phyloP scores from a whole-genome alignment of 2,329 filamentous ascomycete species.

The Graphium sp. region DNA sequence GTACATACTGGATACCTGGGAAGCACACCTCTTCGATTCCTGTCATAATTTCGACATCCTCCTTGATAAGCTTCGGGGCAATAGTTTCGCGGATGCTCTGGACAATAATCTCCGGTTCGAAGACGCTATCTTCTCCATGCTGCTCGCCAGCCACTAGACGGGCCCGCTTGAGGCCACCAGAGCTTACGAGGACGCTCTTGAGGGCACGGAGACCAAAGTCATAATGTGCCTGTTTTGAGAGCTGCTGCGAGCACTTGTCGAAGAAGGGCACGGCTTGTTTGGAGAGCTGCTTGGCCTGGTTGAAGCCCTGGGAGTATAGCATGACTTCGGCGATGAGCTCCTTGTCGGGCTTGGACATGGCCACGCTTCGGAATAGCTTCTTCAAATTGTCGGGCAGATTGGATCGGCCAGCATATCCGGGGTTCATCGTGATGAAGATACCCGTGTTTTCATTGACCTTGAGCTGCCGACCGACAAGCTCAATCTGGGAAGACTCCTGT shows the following conservation, averaged over 20 bases:
- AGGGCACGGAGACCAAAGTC: slow-evolving; percentile 95
- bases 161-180: slow-evolving; percentile 82
- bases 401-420: slow-evolving; percentile 92
- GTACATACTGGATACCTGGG: slow-evolving; percentile 83
- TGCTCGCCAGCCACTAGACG: slow-evolving; percentile 40
- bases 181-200: slow-evolving; percentile 97
- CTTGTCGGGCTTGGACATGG: slow-evolving; percentile 99
- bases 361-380: slow-evolving; percentile 97
- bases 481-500: slow-evolving; percentile 77
- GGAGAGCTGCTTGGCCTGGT: slow-evolving; percentile 82
- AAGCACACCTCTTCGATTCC: slow-evolving; percentile 73
- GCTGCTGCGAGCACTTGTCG: slow-evolving; percentile 61
- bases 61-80: slow-evolving; percentile 86
- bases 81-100: slow-evolving; percentile 98
- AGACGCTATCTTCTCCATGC: slow-evolving; percentile 18
- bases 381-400: slow-evolving; percentile 98
- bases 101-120: slow-evolving; percentile 95
- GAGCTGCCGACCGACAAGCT: slow-evolving; percentile 81
- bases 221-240: slow-evolving; percentile 97
- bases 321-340: slow-evolving; percentile 99
- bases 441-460: slow-evolving; percentile 85
- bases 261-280: slow-evolving; percentile 98
- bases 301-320: slow-evolving; percentile 99
- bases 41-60: slow-evolving; percentile 79
- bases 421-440: slow-evolving; percentile 99